Base-by-base conservation (phyloP, 768 basidiomycete species). In the Mycena rebaudengoi region DNA sequence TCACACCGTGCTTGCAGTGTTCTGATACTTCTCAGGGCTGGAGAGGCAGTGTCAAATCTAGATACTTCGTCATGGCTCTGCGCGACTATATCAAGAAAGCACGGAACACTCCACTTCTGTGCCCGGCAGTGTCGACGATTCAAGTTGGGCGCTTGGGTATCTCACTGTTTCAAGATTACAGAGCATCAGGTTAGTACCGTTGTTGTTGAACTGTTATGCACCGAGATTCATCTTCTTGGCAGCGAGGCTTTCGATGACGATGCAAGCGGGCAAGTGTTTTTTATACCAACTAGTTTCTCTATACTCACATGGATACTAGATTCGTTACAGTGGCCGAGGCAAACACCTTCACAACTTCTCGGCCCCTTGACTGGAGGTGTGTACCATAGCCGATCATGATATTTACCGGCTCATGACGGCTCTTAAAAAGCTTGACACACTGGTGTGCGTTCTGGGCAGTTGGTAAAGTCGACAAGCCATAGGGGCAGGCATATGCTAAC, bases 231-330 rank as follows among this genome's bases (percentile, higher is more conserved):
- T n/a, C n/a, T n/a, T n/a, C n/a, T n/a, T n/a, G n/a, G n/a, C n/a
- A n/a, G n/a, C n/a, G n/a, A n/a, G n/a, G 58, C 55, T 5, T 75
- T 82, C 40, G 80, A 82, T 33, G 76, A 76, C 30, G 79, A 82
- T 60, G 74, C 70, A 0, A n/a, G n/a, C n/a, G n/a, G n/a, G n/a
- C n/a, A n/a, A n/a, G n/a, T n/a, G n/a, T n/a, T n/a, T n/a, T n/a
- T n/a, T n/a, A n/a, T n/a, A n/a, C n/a, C n/a, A n/a, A n/a, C n/a
- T n/a, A n/a, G n/a, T n/a, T n/a, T n/a, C n/a, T n/a, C n/a, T n/a
- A n/a, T n/a, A n/a, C n/a, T n/a, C n/a, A n/a, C n/a, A n/a, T n/a
- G n/a, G n/a, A n/a, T n/a, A 75, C 74, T 11, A 78, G 79, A 0
- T 80, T 75, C 44, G 63, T 80, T 10, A 77, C 53, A 0, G 71